Percentiles rank a stretch among this genome's conserved stretches.
phyloP scores from a whole-genome alignment of 495 filamentous ascomycete species.

The Elaphomyces granulatus region DNA sequence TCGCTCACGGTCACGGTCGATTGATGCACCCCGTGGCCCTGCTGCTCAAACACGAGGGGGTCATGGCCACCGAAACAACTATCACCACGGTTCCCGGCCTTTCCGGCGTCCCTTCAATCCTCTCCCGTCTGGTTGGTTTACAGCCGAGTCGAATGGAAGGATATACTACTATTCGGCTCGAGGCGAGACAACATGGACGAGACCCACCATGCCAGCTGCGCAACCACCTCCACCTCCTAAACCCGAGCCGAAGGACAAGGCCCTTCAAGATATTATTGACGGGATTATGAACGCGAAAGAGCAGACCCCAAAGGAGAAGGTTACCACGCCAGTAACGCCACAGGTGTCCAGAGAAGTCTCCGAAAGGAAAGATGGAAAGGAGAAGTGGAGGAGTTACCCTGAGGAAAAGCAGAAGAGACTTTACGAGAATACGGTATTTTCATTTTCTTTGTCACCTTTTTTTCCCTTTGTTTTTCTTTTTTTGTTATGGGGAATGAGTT shows the following conservation, averaged over 20 bases:
- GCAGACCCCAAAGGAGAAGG: constrained; percentile 49
- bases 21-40: constrained; percentile 38
- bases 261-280: constrained; percentile 73
- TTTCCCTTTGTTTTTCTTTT: neutral
- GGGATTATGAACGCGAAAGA: constrained; percentile 58
- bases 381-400: constrained; percentile 67
- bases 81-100: constrained; percentile 44
- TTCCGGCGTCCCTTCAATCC: constrained; percentile 40
- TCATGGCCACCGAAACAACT: constrained; percentile 44
- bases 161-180: constrained; percentile 68
- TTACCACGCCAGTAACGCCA: constrained; percentile 34
- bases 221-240: constrained; percentile 48
- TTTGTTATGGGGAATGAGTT: too few species aligned
- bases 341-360: constrained; percentile 37
- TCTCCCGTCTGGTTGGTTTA: constrained; percentile 70
- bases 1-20: constrained; percentile 36
- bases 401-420: constrained; percentile 84
- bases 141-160: constrained; percentile 50
- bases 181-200: constrained; percentile 65
- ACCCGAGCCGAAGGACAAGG: constrained; percentile 48
- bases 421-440: constrained; percentile 76
- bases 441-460: neutral
- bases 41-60: constrained; percentile 42
- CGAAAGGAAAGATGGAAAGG: constrained; percentile 46
- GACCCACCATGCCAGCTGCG: constrained; percentile 51